Evolutionary conservation across 371 early-diverging fungal genomes (phyloP).

Genomic region (Apophysomyces elegans): DNA sequence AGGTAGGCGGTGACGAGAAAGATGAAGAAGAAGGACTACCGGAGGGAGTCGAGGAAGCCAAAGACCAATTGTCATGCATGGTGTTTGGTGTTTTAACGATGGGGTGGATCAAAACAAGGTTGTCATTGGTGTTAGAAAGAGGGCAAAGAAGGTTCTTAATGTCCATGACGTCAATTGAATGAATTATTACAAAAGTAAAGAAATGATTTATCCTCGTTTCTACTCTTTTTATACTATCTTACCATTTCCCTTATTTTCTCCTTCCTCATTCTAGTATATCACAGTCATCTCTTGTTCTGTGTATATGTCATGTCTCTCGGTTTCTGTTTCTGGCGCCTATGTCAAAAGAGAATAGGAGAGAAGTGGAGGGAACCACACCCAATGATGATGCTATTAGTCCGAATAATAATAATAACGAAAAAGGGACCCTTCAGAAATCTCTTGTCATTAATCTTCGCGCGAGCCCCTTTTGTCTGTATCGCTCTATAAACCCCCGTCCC

Average conservation of each 20-base stretch:
- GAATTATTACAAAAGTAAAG: not conserved
- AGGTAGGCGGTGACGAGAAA: constrained; percentile 12
- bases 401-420: not conserved
- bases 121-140: constrained; percentile 1
- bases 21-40: constrained; percentile 17
- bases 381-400: not conserved
- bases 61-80: constrained; percentile 7
- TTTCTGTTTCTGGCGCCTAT: not conserved
- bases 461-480: not conserved
- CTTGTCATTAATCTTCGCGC: constrained; percentile 9
- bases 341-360: constrained; percentile 2
- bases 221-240: not conserved
- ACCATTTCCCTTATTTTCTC: not conserved
- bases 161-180: constrained; percentile 17
- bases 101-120: constrained; percentile 8
- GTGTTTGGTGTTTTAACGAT: constrained; percentile 14
- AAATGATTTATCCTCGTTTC: not conserved
- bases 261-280: not conserved
- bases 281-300: too few species aligned
- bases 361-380: not conserved
- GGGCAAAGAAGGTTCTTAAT: constrained; percentile 27
- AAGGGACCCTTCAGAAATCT: not conserved
- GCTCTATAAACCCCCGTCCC: too few species aligned
- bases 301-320: too few species aligned
- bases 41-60: constrained; percentile 16